Base-by-base conservation (phyloP, 768 basidiomycete species). In the Suillus weaverae region DNA sequence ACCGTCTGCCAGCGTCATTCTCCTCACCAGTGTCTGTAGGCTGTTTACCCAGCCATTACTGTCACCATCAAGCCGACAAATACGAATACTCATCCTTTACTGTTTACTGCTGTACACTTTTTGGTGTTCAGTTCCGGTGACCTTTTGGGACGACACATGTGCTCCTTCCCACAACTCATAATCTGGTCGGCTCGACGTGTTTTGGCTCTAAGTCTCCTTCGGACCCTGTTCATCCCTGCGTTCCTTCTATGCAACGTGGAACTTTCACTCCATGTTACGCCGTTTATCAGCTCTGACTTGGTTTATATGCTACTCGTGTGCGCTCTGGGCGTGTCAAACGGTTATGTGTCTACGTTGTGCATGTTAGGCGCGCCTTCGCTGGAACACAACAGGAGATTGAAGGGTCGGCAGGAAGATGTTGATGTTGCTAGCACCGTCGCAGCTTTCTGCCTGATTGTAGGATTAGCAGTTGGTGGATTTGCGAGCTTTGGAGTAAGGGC, bases 241-340 rank as follows among this genome's bases (percentile, higher is more conserved):
- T 90, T 97, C 76, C 82, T 97, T n/a, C 81, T 90, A 77, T 97
- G 95, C 82, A 97, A 97, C 72, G 77, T 96, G 48, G 86, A 88
- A 67, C 84, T 82, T 51, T 61, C 57, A 1, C 64, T 74, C 6
- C 71, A 73, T 9, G 63, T 72, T 8, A 32, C 63, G 7, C 84
- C 88, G 3, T 68, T 89, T 66, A 88, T 96, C 79, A 88, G 79
- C 76, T 95, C 93, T 2, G 94, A 97, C 72, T 57, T 85, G 43
- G 56, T 89, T 13, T 97, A 87, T 79, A 87, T 96, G 85, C 38
- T 85, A 32, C 84, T 95, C 61, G 77, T 97, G 13, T 78, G 92
- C 59, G 63, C 77, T 2, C 92, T 95, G 72, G 94, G 92, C n/a
- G 72, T 85, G 54, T 86, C 91, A 10, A 95, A 92, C 68, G 95